Conservation (phyloP, 2,329 filamentous ascomycete genomes). For the Lasiodiplodia theobromae region DNA sequence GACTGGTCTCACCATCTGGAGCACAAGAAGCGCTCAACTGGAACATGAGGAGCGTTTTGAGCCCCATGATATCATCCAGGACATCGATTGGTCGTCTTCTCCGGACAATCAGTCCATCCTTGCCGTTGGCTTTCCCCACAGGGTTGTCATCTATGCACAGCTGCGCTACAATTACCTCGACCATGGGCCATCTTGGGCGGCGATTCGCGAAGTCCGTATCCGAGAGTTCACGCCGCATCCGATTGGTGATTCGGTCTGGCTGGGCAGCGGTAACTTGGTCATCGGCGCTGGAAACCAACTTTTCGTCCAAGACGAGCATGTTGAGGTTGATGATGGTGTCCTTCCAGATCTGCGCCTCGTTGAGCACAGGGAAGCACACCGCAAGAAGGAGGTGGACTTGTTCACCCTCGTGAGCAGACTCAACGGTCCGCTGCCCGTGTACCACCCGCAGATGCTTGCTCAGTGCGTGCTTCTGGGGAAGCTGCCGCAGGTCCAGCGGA, state of each 20-base stretch:
- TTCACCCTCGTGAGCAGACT: constrained; percentile 83
- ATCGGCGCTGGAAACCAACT: constrained; percentile 92
- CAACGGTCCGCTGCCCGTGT: constrained; percentile 87
- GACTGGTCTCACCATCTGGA: constrained; percentile 88
- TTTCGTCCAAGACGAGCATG: constrained; percentile 80
- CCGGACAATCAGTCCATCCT: constrained; percentile 88
- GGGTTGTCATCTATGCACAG: constrained; percentile 81
- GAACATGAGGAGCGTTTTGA: constrained; percentile 82
- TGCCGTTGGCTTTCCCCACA: constrained; percentile 89
- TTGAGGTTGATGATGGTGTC: constrained; percentile 68
- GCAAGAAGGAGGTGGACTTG: constrained; percentile 67
- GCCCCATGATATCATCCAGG: constrained; percentile 76
- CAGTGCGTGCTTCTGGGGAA: constrained; percentile 88
- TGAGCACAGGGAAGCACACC: constrained; percentile 46
- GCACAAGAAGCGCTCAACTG: constrained; percentile 79
- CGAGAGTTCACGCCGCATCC: constrained; percentile 84
- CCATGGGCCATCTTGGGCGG: constrained; percentile 86
- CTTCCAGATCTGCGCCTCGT: constrained; percentile 63
- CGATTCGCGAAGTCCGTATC: constrained; percentile 82
- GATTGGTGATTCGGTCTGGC: constrained; percentile 92
- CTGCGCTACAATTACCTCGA: constrained; percentile 92
- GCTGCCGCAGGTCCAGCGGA: constrained; percentile 70
- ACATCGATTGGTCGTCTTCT: constrained; percentile 93
- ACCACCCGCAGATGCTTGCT: constrained; percentile 89
- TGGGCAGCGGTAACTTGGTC: constrained; percentile 82